Conservation (phyloP, 192 early-diverging fungal genomes). For the Obelidium mucronatum region DNA sequence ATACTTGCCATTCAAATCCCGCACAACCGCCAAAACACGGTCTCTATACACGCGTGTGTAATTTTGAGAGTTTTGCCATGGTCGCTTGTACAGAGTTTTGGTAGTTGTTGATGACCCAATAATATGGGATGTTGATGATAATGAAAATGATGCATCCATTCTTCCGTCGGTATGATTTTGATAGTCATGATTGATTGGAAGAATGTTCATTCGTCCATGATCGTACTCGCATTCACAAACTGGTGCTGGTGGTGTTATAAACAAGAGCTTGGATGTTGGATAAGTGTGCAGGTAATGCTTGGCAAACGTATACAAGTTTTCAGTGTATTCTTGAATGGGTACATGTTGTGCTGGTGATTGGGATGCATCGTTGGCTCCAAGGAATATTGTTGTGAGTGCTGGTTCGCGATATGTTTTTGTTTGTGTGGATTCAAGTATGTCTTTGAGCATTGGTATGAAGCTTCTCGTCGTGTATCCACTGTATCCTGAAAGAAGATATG, state of each 20-base stretch:
- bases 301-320: not conserved
- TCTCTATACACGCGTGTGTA: constrained; percentile 11
- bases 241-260: constrained; percentile 17
- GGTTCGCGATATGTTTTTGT: not conserved
- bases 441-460: constrained; percentile 14
- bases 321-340: constrained; percentile 8
- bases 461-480: constrained; percentile 9
- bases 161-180: too few relatives aligned
- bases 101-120: too few relatives aligned
- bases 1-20: not conserved
- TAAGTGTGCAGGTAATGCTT: not conserved
- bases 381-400: constrained; percentile 10
- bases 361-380: constrained; percentile 26
- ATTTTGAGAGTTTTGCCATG: constrained; percentile 8
- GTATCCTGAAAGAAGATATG: not conserved
- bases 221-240: constrained; percentile 22
- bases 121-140: not conserved
- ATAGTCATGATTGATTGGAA: not conserved
- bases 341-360: not conserved
- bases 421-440: not conserved
- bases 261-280: not conserved
- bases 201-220: not conserved
- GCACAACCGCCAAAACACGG: not conserved
- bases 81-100: constrained; percentile 8
- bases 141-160: not conserved